A percentile compares a stretch with the other conserved stretches of the same genome.
Conservation (phyloP, 306 rosid species). For the Notholithocarpus densiflorus region DNA sequence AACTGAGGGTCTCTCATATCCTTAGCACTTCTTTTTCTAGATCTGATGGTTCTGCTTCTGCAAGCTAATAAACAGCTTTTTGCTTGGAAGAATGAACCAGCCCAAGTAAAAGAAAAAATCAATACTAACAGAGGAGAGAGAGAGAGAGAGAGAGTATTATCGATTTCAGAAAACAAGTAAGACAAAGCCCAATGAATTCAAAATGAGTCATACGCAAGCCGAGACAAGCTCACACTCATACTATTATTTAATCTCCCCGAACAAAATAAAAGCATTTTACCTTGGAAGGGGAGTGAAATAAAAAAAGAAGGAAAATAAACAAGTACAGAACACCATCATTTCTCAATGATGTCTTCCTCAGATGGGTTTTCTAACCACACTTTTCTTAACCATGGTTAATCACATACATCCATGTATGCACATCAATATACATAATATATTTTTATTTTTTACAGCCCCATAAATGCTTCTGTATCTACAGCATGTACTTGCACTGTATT, state of each 20-base stretch:
- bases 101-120: constrained; percentile 36
- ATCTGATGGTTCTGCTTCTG: constrained; percentile 84
- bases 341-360: constrained; percentile 74
- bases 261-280: not conserved
- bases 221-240: constrained; percentile 39
- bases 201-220: constrained; percentile 49
- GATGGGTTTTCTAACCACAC: constrained; percentile 42
- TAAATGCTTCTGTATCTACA: constrained; percentile 44
- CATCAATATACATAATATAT: not conserved
- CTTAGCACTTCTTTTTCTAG: constrained; percentile 76
- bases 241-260: constrained; percentile 2
- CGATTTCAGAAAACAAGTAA: constrained; percentile 74
- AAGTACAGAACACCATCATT: constrained; percentile 87
- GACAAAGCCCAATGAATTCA: constrained; percentile 64
- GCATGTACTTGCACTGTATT: constrained; percentile 37
- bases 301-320: constrained; percentile 14
- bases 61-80: constrained; percentile 85
- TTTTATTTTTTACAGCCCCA: constrained; percentile 12
- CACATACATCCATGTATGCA: constrained; percentile 35
- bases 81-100: constrained; percentile 83
- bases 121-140: constrained; percentile 7
- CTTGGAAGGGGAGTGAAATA: constrained; percentile 2
- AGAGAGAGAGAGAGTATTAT: constrained; percentile 31
- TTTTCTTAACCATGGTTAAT: constrained; percentile 62
- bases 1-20: constrained; percentile 43